Percentiles rank a stretch among this genome's conserved stretches.
These are phyloP conservation scores for Wilcoxina mikolae DNA, from an alignment of 495 filamentous ascomycete genomes.

Conservation along the genomic window DNA sequence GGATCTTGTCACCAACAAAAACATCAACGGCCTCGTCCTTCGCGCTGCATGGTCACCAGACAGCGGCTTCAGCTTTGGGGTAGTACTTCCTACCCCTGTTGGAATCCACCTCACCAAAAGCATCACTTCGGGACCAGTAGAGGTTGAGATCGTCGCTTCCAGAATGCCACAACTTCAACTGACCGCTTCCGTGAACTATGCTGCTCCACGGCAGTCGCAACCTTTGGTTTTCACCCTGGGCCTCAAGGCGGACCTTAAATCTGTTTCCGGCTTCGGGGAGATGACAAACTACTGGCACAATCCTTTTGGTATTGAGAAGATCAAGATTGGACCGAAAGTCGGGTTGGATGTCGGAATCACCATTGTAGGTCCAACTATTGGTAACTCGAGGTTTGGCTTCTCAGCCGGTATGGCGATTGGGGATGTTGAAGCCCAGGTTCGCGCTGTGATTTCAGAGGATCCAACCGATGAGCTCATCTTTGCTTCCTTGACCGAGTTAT, in stretches of 20 bases:
- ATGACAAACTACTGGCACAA: constrained; percentile 17
- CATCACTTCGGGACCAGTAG: constrained; percentile 13
- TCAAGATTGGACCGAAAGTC: constrained; percentile 19
- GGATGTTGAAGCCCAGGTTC: constrained; percentile 9
- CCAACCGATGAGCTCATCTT: constrained; percentile 15
- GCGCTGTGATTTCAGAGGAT: constrained; percentile 15
- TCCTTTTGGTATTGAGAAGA: constrained; percentile 13
- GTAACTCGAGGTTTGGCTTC: constrained; percentile 5
- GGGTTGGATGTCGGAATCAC: constrained; percentile 17
- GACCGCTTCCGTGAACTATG: constrained; percentile 10
- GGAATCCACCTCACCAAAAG: not conserved
- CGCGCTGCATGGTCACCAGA: constrained; percentile 9
- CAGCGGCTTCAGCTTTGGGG: constrained; percentile 14
- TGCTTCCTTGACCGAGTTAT: constrained; percentile 11
- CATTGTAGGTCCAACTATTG: constrained; percentile 9
- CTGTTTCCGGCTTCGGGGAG: constrained; percentile 16
- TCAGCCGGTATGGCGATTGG: constrained; percentile 17
- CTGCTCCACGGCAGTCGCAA: constrained; percentile 10
- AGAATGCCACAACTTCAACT: constrained; percentile 11
- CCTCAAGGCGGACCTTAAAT: constrained; percentile 12
- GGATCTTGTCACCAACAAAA: constrained; percentile 9
- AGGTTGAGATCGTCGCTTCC: constrained; percentile 9
- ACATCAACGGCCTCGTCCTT: constrained; percentile 10
- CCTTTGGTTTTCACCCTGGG: constrained; percentile 19
- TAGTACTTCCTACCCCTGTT: constrained; percentile 17